These are phyloP conservation scores for Candida albicans DNA, from an alignment of 1,139 yeast genomes.

Conservation along the genomic window DNA sequence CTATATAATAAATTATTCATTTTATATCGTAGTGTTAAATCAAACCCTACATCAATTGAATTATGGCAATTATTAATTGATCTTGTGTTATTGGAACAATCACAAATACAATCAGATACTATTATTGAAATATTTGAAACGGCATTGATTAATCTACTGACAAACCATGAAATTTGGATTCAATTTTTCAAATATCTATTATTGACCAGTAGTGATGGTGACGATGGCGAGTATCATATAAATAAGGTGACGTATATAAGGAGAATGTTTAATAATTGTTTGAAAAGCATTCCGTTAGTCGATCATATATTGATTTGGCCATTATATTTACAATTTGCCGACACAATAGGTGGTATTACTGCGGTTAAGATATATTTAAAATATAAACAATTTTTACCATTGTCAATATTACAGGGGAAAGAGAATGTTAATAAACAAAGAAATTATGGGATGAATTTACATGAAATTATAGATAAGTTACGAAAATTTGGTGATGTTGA, in stretches of 20 bases:
- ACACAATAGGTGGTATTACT: constrained; percentile 42
- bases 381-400: constrained; percentile 35
- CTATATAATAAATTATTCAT: constrained; percentile 39
- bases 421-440: neutral
- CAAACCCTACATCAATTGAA: constrained; percentile 50
- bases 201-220: too few relatives aligned
- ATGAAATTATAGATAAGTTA: constrained; percentile 23
- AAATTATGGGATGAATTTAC: constrained; percentile 12
- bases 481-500: constrained; percentile 24
- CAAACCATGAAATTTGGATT: constrained; percentile 57
- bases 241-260: constrained; percentile 47
- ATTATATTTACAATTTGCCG: constrained; percentile 52
- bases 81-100: constrained; percentile 41
- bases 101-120: constrained; percentile 25
- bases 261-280: constrained; percentile 50
- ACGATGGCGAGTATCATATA: constrained; percentile 19
- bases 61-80: constrained; percentile 52
- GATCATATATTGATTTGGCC: constrained; percentile 68
- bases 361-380: constrained; percentile 44
- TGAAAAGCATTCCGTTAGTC: constrained; percentile 49
- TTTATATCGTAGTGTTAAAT: constrained; percentile 52
- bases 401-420: constrained; percentile 10
- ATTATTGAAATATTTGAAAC: constrained; percentile 48
- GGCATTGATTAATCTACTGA: constrained; percentile 30
- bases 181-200: constrained; percentile 51